These are phyloP conservation scores for Kockiozyma suomiensis DNA, from an alignment of 805 yeast species.

Conservation along the genomic window DNA sequence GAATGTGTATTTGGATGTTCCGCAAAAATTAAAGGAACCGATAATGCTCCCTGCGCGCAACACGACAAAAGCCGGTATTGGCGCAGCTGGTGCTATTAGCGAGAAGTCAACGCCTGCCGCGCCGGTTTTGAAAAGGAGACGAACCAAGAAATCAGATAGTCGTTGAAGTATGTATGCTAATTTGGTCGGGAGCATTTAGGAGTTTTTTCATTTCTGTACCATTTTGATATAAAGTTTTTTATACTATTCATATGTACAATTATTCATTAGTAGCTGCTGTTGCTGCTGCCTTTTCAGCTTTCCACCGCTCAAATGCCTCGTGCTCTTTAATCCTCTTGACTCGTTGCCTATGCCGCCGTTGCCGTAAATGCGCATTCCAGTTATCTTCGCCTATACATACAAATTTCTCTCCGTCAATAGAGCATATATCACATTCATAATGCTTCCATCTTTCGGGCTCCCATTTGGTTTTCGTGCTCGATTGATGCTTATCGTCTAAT, in stretches of 20 bases:
- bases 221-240: neutral
- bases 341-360: constrained; percentile 56
- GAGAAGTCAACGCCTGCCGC: constrained; percentile 7
- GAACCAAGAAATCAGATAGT: constrained; percentile 16
- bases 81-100: neutral
- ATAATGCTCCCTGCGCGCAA: neutral
- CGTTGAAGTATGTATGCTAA: neutral
- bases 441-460: constrained; percentile 61
- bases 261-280: neutral
- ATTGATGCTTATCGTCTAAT: neutral
- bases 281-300: constrained; percentile 7
- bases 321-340: constrained; percentile 31
- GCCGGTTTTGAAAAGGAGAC: constrained; percentile 13
- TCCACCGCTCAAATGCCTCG: constrained; percentile 35
- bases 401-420: constrained; percentile 56
- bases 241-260: neutral
- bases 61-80: neutral
- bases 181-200: neutral
- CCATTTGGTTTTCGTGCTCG: neutral
- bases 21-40: constrained; percentile 4
- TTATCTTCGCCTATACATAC: constrained; percentile 73
- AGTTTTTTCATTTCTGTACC: neutral
- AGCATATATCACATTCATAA: constrained; percentile 66
- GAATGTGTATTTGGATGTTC: constrained; percentile 15
- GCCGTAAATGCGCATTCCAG: constrained; percentile 67